Evolutionary conservation across 2,329 filamentous ascomycete species (phyloP), one percentile per base, ranked within the genome.

Genomic region (Arthrobotrys pseudoclavata): DNA sequence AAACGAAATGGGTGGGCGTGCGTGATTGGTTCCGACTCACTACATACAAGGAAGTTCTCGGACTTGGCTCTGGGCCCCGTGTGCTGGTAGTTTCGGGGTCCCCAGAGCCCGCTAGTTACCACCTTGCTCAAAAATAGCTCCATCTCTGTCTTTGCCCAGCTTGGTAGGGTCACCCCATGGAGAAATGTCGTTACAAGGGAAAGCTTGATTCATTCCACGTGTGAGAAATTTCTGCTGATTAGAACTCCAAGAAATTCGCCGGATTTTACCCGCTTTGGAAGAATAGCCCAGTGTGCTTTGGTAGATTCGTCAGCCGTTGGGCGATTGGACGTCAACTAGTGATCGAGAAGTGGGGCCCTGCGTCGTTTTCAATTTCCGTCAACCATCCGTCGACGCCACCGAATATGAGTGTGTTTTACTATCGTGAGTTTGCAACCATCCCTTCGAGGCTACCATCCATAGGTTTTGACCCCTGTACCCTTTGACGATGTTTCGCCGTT

Each of bases 171-270:
- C 1, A n/a, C n/a, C n/a, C n/a, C n/a, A 22, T 37, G 52, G 52
- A 55, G 4, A 20, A 55, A 55, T 37, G 20, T 37, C 15, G 52
- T 2, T 20, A 13, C 29, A n/a, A n/a, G 1, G 3, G 9, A 18
- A 63, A 63, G 42, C 37, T 40, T 63, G 45, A 22, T 47, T 45
- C 60, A 47, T 48, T 48, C 60, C 60, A 63, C 60, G 60, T 63
- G 60, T 47, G 20, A 63, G 60, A 63, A 45, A 63, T 63, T 63
- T 63, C 34, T 63, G 40, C 60, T 63, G 40, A 47, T 48, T 45
- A 22, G 26, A 63, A 18, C 7, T 42, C 24, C 9, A 4, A 48
- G 9, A 48, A 42, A 37, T 18, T 45, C 34, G 13, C 29, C 37
- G 18, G 34, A 42, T 48, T 63, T 55, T 55, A 63, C 45, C 60